Conservation (phyloP, 2,329 filamentous ascomycete genomes). For the Tolypocladium tundrense region DNA sequence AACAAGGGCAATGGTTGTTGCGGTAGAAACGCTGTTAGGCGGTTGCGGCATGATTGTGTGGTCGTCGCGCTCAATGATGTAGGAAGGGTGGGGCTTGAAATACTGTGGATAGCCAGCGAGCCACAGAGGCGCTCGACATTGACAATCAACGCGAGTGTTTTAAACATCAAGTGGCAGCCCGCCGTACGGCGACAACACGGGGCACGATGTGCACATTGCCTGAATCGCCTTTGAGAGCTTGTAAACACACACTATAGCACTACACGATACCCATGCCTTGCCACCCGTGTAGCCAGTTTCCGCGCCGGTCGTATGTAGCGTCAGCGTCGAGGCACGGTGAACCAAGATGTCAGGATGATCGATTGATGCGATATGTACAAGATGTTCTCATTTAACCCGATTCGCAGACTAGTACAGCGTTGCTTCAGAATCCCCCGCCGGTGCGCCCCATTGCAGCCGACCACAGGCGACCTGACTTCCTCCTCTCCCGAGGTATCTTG, state of each 20-base stretch:
- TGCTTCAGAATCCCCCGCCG: not conserved
- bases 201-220: not conserved
- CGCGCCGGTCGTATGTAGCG: not conserved
- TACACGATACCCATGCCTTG: not conserved
- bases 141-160: not conserved
- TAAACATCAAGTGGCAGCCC: not conserved
- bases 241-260: not conserved
- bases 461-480: not conserved
- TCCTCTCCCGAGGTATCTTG: not conserved
- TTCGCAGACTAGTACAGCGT: slow-evolving; percentile 2
- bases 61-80: slow-evolving; percentile 11
- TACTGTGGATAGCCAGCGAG: slow-evolving; percentile 7
- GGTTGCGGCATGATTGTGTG: slow-evolving; percentile 28
- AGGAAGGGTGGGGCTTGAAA: slow-evolving; percentile 13
- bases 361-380: slow-evolving; percentile 4
- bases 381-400: not conserved
- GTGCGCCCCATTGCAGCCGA: not conserved
- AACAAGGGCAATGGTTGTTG: slow-evolving; percentile 34
- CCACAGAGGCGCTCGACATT: not conserved
- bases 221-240: not conserved
- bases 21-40: slow-evolving; percentile 21
- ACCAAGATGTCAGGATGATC: not conserved
- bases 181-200: not conserved
- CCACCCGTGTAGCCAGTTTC: not conserved
- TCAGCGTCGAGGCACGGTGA: not conserved